phyloP scores from a whole-genome alignment of 306 rosid genomes.

The Vicia sativa region DNA sequence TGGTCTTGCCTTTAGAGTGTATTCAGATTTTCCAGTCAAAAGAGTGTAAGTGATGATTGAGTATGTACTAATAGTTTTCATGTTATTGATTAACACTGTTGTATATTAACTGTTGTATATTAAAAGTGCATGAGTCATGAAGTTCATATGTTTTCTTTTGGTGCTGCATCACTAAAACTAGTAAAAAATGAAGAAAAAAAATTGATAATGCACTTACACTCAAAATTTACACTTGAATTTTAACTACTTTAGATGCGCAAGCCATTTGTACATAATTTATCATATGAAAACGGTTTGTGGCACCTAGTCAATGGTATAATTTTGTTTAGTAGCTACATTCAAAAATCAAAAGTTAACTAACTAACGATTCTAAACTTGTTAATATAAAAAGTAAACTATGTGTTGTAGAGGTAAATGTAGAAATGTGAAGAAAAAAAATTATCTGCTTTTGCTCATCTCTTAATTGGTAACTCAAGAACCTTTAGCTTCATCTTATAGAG shows the following conservation, averaged over 20 bases:
- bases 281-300: not conserved
- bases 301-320: not conserved
- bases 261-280: conserved; percentile 12
- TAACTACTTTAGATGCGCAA: conserved; percentile 1
- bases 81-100: not conserved
- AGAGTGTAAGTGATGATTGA: conserved; percentile 14
- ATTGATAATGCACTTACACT: not conserved
- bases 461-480: conserved; percentile 17
- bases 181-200: not conserved
- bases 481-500: conserved; percentile 12
- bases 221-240: conserved; percentile 1
- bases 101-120: conserved; percentile 9
- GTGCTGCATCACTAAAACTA: not conserved
- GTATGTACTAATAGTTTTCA: conserved; percentile 18
- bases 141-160: conserved; percentile 5
- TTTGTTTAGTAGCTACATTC: conserved; percentile 19
- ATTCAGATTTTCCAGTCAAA: not conserved
- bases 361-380: conserved; percentile 11
- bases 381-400: not conserved
- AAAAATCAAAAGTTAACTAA: conserved; percentile 16
- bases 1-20: conserved; percentile 20
- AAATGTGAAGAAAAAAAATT: conserved; percentile 18
- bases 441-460: conserved; percentile 36
- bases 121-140: conserved; percentile 1
- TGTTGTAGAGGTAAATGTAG: not conserved